Evolutionary conservation across 768 basidiomycete species (phyloP), one percentile per base, ranked within the genome.

Genomic region (Boletus sp.): DNA sequence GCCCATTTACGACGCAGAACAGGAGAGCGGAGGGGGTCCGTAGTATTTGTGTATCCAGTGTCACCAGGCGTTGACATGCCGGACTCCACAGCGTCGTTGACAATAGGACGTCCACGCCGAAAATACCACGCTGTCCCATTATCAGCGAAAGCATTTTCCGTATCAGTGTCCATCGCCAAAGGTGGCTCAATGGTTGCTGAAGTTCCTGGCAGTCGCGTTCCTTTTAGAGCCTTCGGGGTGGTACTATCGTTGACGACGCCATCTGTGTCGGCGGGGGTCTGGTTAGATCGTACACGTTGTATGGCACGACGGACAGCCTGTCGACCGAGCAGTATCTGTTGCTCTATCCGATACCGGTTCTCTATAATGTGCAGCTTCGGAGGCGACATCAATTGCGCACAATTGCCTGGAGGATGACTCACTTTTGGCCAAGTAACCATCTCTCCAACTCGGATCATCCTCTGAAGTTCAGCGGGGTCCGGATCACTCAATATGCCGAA

Each of bases 391-490:
- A 66, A 50, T 55, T 46, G 4, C 17, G 41, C 17, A 35, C 38
- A 37, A 50, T n/a, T 6, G 1, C 21, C n/a, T 8, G 23, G 11
- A 25, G 11, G 25, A 51, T 14, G 4, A 47, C 75, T 53, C 59
- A 96, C 90, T 76, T 96, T 98, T 0, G 97, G 96, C 93, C 93
- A 99, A n/a, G 97, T 90, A 29, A 93, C 96, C 10, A 83, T 68
- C 72, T 97, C 79, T 11, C 97, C 97, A 0, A 93, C 89, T 51
- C 76, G 75, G 56, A 97, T 82, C 92, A 98, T 93, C 56, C 93
- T 77, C 55, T 82, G 84, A 50, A 99, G 76, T 68, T 98, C 92
- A 8, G 73, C 64, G 7, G 81, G 81, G 69, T 90, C 83, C 0
- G 94, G 94, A 69, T 97, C 94, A 29, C 84, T 90, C 41, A 98